Evolutionary conservation across 1,284 basidiomycete species (phyloP), one percentile per base, ranked within the genome.

Genomic region (Agroathelia rolfsii): DNA sequence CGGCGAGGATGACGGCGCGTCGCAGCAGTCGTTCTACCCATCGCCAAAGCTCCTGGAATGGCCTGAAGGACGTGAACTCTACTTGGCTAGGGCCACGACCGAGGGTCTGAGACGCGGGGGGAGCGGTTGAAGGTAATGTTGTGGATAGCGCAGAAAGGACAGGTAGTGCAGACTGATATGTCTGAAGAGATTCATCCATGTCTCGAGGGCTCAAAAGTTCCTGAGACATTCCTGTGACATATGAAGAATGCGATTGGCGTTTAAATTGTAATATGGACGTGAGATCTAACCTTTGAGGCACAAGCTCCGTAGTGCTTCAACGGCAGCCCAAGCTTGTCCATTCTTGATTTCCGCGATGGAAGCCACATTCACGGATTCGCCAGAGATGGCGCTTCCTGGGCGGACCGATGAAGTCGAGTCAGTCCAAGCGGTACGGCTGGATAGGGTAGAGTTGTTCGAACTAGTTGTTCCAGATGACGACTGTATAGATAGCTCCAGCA

Each of bases 21-120:
- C 79, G 79, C n/a, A 85, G 55, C 16, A 82, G 58, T 19, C 72
- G 63, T 46, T 87, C 83, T 3, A 66, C 62, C 83, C 83, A 87
- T 36, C 81, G 63, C 83, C 83, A 87, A 6, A 85, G 61, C 42
- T 87, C 83, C 15, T 74, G 71, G 29, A 77, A 73, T 26, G 64
- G 66, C 4, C 59, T 52, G 47, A 86, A 86, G 2, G 72, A 62
- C 6, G 62, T 56, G 33, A 59, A 55, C 41, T 64, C 56, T 21
- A 59, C 37, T 37, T 59, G 59, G 4, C 61, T 59, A 5, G 56
- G 35, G 5, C 57, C 45, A 14, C 38, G 32, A 21, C 45, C 28
- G n/a, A 41, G 21, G 13, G 56, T 47, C 15, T 56, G 46, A 7
- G 53, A 28, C 18, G 59, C 48, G 32, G 55, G 44, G 2, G 50